Conservation (phyloP, 768 basidiomycete species). For the Hypsizygus marmoreus region DNA sequence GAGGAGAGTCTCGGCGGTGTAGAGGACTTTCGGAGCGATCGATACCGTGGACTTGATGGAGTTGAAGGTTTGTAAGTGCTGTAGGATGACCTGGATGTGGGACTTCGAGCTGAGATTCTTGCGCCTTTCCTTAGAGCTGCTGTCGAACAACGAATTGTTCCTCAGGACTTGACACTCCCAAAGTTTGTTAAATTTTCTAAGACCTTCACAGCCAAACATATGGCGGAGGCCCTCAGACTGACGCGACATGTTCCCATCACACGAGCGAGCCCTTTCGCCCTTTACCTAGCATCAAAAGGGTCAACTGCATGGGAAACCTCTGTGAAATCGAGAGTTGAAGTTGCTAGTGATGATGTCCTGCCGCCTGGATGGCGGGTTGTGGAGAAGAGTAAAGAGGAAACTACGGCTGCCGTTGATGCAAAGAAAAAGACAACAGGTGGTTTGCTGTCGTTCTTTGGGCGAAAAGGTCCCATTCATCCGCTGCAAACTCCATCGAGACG, state of each 20-base stretch:
- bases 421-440: conserved; percentile 57
- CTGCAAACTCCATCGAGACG: conserved; percentile 13
- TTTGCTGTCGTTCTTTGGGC: conserved; percentile 74
- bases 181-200: conserved; percentile 50
- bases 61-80: conserved; percentile 63
- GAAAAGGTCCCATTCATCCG: conserved; percentile 27
- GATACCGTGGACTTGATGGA: conserved; percentile 46
- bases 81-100: not conserved
- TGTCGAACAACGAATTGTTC: conserved; percentile 46
- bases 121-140: conserved; percentile 34
- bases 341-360: conserved; percentile 53
- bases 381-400: conserved; percentile 50
- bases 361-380: conserved; percentile 77
- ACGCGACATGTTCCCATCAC: conserved; percentile 61
- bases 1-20: conserved; percentile 15
- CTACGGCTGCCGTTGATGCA: conserved; percentile 32
- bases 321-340: conserved; percentile 54
- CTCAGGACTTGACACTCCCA: conserved; percentile 52
- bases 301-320: conserved; percentile 76
- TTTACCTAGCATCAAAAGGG: conserved; percentile 69
- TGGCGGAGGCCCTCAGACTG: conserved; percentile 61
- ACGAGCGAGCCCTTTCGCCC: conserved; percentile 65
- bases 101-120: not conserved
- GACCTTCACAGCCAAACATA: conserved; percentile 58
- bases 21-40: conserved; percentile 30